Evolutionary conservation across 2,329 filamentous ascomycete species (phyloP), one percentile per base, ranked within the genome.

Genomic region (Eutypa lata): DNA sequence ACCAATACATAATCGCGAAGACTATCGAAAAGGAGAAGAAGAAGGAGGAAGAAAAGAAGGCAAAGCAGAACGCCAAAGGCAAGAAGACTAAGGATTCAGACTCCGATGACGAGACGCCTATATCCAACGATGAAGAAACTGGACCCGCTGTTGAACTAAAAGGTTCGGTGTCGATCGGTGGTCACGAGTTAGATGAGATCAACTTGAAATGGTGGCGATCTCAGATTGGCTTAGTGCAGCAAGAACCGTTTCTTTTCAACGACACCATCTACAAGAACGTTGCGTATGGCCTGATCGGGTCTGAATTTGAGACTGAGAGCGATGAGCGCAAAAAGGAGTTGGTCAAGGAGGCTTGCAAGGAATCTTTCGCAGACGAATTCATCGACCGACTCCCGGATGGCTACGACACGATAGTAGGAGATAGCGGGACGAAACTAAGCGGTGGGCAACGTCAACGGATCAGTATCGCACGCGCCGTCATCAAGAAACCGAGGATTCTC

Each of bases 381-480:
- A 85, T 90, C 52, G 76, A 81, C 46, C 78, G 78, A 19, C 72
- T 90, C 3, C 86, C 87, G 2, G 70, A 79, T 44, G 82, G 84
- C 1, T 92, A 92, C 63, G 79, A 87, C 4, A 91, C 90, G 0
- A 71, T 81, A 8, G 89, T 94, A 1, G 90, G 90, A 1, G 89
- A 93, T 64, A 81, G 81, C 26, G 90, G 90, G 4, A 86, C 88
- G 47, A 90, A 89, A 65, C 74, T 95, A 1, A 91, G 87, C 11
- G 88, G 90, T n/a, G 91, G 91, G 1, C 90, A 96, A 67, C 82
- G 89, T n/a, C 90, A 95, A 67, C 82, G 91, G 5, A 79, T 95
- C 22, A 88, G 89, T 2, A 91, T 91, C 56, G 88, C 89, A 1
- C 78, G 89, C 28, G 86, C 84, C 38, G 90, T 93, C 55, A 79